A percentile compares a stretch with the other conserved stretches of the same genome.
phyloP scores from a whole-genome alignment of 164 flowering plant species.

The Echeveria elegans region DNA sequence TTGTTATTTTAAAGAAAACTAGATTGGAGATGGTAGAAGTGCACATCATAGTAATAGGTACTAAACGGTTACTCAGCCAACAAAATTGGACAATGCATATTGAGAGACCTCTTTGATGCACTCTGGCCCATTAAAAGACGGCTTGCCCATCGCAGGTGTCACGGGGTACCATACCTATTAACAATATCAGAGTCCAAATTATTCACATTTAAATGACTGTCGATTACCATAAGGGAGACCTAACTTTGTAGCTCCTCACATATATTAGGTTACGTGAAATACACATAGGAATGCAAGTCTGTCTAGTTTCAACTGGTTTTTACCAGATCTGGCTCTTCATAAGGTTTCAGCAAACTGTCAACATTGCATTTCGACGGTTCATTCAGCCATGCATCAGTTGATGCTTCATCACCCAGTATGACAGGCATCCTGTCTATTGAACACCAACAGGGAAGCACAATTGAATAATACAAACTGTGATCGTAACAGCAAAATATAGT shows the following conservation, averaged over 20 bases:
- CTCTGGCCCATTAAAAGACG: conserved; percentile 76
- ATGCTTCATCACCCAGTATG: conserved; percentile 59
- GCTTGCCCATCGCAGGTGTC: conserved; percentile 72
- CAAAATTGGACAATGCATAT: too few relatives aligned
- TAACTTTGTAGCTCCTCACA: background rate
- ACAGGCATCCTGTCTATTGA: conserved; percentile 89
- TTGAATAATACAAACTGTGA: too few relatives aligned
- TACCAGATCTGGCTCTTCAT: conserved; percentile 72
- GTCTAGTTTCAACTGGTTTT: conserved; percentile 11
- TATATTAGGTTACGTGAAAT: background rate
- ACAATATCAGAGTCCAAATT: background rate
- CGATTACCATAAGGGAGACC: background rate
- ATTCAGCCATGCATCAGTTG: conserved; percentile 58
- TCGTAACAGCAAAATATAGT: background rate
- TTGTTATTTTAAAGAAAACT: background rate
- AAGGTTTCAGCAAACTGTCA: conserved; percentile 60
- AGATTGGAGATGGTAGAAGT: too few relatives aligned
- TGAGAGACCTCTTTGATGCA: conserved; percentile 88
- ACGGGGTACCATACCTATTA: conserved; percentile 83
- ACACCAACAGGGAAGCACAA: background rate
- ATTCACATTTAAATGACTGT: background rate
- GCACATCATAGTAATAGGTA: background rate
- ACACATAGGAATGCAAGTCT: background rate
- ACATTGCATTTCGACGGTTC: conserved; percentile 43
- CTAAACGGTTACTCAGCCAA: background rate